phyloP scores from a whole-genome alignment of 2,329 filamentous ascomycete genomes.

The Exophiala dermatitidis region DNA sequence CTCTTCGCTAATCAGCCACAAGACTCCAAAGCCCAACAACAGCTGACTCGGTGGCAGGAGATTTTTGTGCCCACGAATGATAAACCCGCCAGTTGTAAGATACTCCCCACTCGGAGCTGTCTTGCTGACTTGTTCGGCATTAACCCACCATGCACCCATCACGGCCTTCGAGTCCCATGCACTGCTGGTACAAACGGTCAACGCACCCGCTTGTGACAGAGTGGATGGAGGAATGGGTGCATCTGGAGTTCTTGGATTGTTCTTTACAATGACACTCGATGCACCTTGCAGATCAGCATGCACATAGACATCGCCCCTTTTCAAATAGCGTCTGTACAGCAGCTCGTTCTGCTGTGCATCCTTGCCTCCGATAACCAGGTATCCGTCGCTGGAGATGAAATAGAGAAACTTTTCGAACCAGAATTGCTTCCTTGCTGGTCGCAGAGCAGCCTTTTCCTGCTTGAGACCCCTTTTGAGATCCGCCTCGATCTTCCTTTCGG shows the following conservation, averaged over 20 bases:
- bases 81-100: constrained; percentile 69
- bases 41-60: constrained; percentile 81
- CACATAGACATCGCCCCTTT: constrained; percentile 84
- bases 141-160: constrained; percentile 95
- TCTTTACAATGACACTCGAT: constrained; percentile 81
- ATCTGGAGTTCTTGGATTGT: constrained; percentile 67
- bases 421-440: constrained; percentile 71
- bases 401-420: constrained; percentile 98
- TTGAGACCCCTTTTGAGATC: constrained; percentile 84
- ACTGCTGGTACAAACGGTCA: constrained; percentile 75
- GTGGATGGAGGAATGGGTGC: constrained; percentile 88
- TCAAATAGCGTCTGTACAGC: constrained; percentile 77
- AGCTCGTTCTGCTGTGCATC: constrained; percentile 87
- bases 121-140: constrained; percentile 83
- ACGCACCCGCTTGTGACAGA: constrained; percentile 76
- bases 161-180: constrained; percentile 96
- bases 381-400: constrained; percentile 93
- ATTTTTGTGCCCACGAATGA: constrained; percentile 80
- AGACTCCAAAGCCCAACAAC: constrained; percentile 75
- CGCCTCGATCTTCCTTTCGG: constrained; percentile 77
- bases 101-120: constrained; percentile 72
- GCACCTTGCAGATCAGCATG: constrained; percentile 85
- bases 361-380: constrained; percentile 80
- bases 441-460: constrained; percentile 80
- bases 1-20: constrained; percentile 84